Percentiles rank a stretch among this genome's conserved stretches.
Conservation (phyloP, 257 asterid genomes). For the Linaria vulgaris region DNA sequence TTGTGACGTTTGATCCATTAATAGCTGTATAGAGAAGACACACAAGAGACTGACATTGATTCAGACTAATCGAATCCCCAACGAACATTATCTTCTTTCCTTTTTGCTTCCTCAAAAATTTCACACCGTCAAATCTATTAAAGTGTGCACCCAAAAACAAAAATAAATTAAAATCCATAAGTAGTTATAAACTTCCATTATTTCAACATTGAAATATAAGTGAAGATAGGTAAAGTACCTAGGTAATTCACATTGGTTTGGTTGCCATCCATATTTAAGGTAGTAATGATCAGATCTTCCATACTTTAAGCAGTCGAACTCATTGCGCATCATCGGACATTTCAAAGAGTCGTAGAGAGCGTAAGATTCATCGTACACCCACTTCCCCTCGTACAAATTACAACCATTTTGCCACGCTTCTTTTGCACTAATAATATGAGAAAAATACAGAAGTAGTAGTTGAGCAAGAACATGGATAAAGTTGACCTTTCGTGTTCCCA, state of each 20-base stretch:
- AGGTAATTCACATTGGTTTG: conserved; percentile 49
- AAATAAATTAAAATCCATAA: too few species aligned
- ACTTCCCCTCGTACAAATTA: conserved; percentile 54
- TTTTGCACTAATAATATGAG: too few species aligned
- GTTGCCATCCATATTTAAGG: conserved; percentile 71
- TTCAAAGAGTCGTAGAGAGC: conserved; percentile 54
- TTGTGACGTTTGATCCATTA: conserved; percentile 23
- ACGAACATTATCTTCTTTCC: conserved; percentile 47
- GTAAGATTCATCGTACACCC: conserved; percentile 60
- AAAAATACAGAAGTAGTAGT: too few species aligned
- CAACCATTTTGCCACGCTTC: conserved; percentile 18
- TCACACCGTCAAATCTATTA: conserved; percentile 39
- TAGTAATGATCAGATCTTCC: conserved; percentile 51
- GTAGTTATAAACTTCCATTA: too few species aligned
- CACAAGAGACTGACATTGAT: conserved; percentile 38
- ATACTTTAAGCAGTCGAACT: conserved; percentile 60
- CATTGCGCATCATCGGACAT: conserved; percentile 55
- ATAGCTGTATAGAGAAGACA: conserved; percentile 39
- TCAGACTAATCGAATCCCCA: conserved; percentile 46
- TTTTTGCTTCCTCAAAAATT: conserved; percentile 31
- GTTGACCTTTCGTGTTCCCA: too few species aligned
- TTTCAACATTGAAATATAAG: too few species aligned
- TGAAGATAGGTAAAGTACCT: conserved; percentile 30
- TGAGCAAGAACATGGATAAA: too few species aligned
- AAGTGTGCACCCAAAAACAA: background rate